Evolutionary conservation across 2,329 filamentous ascomycete genomes (phyloP).

Genomic region (Ascochyta clinopodiicola): DNA sequence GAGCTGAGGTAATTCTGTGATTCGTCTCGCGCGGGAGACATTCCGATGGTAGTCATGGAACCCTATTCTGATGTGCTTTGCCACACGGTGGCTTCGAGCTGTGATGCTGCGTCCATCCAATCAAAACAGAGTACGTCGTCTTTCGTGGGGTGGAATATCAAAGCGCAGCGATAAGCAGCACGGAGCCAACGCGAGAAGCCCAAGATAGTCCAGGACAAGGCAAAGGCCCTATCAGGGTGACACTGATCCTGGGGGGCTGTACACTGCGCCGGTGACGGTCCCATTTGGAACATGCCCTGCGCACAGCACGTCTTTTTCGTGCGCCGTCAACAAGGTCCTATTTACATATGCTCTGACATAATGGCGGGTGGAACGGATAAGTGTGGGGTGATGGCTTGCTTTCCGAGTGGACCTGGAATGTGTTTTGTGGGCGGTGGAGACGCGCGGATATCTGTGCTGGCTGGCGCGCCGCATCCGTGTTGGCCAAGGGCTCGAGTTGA

Average conservation of each 20-base stretch:
- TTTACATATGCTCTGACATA: slow-evolving; percentile 28
- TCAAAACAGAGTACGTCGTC: slow-evolving; percentile 12
- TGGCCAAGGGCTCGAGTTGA: not conserved
- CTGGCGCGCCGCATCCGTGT: slow-evolving; percentile 5
- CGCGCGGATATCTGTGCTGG: slow-evolving; percentile 11
- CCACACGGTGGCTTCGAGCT: slow-evolving; percentile 8
- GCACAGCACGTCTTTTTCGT: not conserved
- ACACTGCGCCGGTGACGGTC: slow-evolving; percentile 6
- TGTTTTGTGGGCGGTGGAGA: slow-evolving; percentile 18
- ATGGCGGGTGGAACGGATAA: slow-evolving; percentile 19
- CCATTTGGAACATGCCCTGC: slow-evolving; percentile 10
- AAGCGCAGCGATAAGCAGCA: slow-evolving; percentile 31
- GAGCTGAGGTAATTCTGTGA: slow-evolving; percentile 16
- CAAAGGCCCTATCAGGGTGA: slow-evolving; percentile 14
- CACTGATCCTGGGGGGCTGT: slow-evolving; percentile 7
- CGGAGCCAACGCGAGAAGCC: slow-evolving; percentile 7
- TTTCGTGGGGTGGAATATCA: slow-evolving; percentile 32
- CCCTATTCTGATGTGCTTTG: slow-evolving; percentile 15
- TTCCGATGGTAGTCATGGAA: slow-evolving; percentile 18
- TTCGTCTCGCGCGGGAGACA: slow-evolving; percentile 13
- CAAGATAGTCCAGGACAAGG: slow-evolving; percentile 13
- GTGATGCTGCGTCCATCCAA: slow-evolving; percentile 25
- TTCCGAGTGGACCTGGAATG: slow-evolving; percentile 16
- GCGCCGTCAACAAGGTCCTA: not conserved
- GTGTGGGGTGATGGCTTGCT: slow-evolving; percentile 25